phyloP scores from a whole-genome alignment of 2,329 filamentous ascomycete species.

The Cercospora zeae-maydis region DNA sequence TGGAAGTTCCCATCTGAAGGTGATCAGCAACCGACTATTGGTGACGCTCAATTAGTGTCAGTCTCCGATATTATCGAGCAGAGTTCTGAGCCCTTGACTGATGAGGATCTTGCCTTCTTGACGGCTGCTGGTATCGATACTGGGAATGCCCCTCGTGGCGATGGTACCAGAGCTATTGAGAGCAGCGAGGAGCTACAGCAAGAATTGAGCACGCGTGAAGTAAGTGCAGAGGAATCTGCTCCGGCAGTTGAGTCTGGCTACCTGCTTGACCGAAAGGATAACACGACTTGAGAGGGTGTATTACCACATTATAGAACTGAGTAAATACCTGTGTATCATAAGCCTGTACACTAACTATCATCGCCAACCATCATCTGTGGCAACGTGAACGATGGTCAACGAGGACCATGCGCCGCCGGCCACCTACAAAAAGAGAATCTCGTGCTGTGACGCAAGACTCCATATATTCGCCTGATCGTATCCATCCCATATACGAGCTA shows the following conservation, averaged over 20 bases:
- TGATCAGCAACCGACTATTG: neutral
- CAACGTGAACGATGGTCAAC: no score
- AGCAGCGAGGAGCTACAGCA: neutral
- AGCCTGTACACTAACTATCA: neutral
- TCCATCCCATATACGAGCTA: no score
- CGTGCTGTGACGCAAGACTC: no score
- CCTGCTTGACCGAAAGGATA: neutral
- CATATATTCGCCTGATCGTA: no score
- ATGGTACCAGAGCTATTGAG: neutral
- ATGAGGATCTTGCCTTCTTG: neutral
- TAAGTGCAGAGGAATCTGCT: neutral
- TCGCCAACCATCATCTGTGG: no score
- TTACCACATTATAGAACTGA: neutral
- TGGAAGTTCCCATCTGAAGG: slow-evolving; percentile 2
- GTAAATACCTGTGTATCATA: neutral
- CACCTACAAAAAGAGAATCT: no score
- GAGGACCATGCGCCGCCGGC: no score
- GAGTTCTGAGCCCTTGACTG: neutral
- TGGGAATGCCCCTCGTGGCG: neutral
- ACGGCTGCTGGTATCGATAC: neutral
- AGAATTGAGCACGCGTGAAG: neutral
- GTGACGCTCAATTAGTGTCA: neutral
- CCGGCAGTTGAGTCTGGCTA: neutral
- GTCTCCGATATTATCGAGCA: neutral
- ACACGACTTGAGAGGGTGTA: neutral